Conservation (phyloP, 2,329 filamentous ascomycete species). For the Fusarium tricinctum region DNA sequence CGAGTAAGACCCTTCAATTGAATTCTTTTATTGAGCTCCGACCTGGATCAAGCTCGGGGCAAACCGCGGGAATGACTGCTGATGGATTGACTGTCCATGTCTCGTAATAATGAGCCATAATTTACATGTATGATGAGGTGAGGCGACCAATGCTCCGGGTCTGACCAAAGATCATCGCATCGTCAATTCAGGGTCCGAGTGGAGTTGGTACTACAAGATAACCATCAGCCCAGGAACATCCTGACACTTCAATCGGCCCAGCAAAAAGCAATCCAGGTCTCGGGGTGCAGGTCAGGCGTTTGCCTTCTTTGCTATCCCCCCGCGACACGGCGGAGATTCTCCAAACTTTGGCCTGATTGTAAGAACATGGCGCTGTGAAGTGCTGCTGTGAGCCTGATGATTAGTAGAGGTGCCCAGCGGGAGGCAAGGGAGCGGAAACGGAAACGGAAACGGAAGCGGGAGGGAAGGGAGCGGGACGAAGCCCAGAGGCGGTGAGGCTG, state of each 20-base stretch:
- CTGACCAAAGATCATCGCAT: slow-evolving; percentile 11
- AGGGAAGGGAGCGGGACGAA: slow-evolving; percentile 50
- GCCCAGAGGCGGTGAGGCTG: slow-evolving; percentile 50
- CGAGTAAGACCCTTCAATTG: slow-evolving; percentile 42
- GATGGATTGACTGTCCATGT: slow-evolving; percentile 12
- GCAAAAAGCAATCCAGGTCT: slow-evolving; percentile 28
- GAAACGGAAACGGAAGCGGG: slow-evolving; percentile 44
- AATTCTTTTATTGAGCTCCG: slow-evolving; percentile 13
- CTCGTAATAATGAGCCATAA: slow-evolving; percentile 27
- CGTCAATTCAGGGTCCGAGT: slow-evolving; percentile 39
- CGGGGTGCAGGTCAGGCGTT: slow-evolving; percentile 25
- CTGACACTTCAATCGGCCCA: slow-evolving; percentile 29
- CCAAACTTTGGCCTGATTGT: slow-evolving; percentile 19
- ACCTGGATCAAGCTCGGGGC: slow-evolving; percentile 17
- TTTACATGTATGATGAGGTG: slow-evolving; percentile 23
- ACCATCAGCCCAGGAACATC: slow-evolving; percentile 38
- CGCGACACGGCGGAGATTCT: slow-evolving; percentile 23
- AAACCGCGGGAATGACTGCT: slow-evolving; percentile 19
- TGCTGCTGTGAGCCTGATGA: slow-evolving; percentile 35
- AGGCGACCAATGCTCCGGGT: slow-evolving; percentile 24
- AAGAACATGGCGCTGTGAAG: slow-evolving; percentile 15
- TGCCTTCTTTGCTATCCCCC: slow-evolving; percentile 1
- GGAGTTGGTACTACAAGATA: slow-evolving; percentile 20
- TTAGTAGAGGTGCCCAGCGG: slow-evolving; percentile 41
- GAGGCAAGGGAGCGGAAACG: slow-evolving; percentile 47